Evolutionary conservation across 2,329 filamentous ascomycete genomes (phyloP).

Genomic region (Plectosphaerella cucumerina): DNA sequence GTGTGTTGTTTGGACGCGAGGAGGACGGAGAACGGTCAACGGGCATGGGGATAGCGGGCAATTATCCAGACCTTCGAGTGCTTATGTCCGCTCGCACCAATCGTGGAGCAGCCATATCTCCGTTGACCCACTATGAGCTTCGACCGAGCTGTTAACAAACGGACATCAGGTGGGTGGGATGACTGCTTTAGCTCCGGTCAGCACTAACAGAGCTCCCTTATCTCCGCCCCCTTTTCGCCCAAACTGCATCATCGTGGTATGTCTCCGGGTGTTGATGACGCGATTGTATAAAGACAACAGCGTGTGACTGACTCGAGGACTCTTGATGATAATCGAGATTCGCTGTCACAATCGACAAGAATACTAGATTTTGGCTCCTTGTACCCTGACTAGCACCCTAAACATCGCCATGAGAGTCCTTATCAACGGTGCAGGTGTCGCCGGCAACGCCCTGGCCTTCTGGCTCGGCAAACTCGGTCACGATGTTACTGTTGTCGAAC

Average conservation of each 20-base stretch:
- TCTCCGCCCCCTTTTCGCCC: neutral
- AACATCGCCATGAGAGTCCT: conserved; percentile 20
- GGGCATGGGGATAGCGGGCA: neutral
- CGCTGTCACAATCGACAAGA: too few relatives aligned
- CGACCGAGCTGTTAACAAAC: neutral
- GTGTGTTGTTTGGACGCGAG: too few relatives aligned
- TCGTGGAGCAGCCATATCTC: too few relatives aligned
- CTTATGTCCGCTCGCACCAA: neutral
- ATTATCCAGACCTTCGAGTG: neutral
- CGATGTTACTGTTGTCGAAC: conserved; percentile 36
- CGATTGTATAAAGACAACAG: too few relatives aligned
- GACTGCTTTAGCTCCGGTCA: neutral
- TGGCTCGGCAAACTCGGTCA: conserved; percentile 37
- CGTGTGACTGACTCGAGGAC: too few relatives aligned
- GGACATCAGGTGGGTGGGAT: neutral
- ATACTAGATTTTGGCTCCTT: neutral
- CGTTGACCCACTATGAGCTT: neutral
- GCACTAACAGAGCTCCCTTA: neutral
- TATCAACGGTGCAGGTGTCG: conserved; percentile 29
- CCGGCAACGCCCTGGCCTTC: conserved; percentile 40
- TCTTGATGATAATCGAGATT: too few relatives aligned
- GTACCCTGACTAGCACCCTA: neutral
- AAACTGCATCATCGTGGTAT: too few relatives aligned
- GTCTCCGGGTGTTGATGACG: too few relatives aligned
- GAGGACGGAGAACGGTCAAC: neutral